Evolutionary conservation across 345 rosid species (phyloP), one percentile per base, ranked within the genome.

Genomic region (Populus euphratica): DNA sequence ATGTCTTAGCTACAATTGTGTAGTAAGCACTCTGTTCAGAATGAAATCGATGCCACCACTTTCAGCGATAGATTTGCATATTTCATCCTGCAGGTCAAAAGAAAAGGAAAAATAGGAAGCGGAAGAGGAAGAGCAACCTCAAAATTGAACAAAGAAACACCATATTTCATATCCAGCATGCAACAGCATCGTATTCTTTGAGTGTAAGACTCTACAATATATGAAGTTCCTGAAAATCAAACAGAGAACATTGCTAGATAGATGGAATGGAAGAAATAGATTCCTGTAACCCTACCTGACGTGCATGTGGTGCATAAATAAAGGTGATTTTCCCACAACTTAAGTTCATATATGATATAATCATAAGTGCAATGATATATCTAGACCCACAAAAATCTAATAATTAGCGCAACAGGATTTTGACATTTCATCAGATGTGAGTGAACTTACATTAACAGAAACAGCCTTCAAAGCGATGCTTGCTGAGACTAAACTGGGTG

Each of bases 41-140:
- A 91, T 86, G 23, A 82, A 89, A 80, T 92, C 93, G 43, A 96
- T 90, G 74, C 98, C 98, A 50, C 98, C 98, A 82, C 72, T 85
- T 79, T 93, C 96, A 39, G 98, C 98, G 62, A 96, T 91, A 75
- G 90, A 90, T 85, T 89, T 92, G 76, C 97, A 92, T 79, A 92
- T 94, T 79, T 85, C 93, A 80, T 93, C 94, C 94, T 93, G 90
- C 68, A 72, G 63, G 49, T n/a, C 49, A 8, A 29, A 62, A 50
- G 11, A 78, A 70, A 4, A 33, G 0, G 36, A 33, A 33, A 33
- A 4, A 33, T 33, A 33, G 36, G 5, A 23, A 21, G 36, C 49
- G 36, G 20, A 56, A 21, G 36, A 59, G 36, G 20, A 56, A 7
- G 18, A 78, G 64, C 41, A 43, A 70, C 17, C 21, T n/a, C 5